These are phyloP conservation scores for Populus hybrid DNA, from an alignment of 441 rosid species.

Conservation along the genomic window DNA sequence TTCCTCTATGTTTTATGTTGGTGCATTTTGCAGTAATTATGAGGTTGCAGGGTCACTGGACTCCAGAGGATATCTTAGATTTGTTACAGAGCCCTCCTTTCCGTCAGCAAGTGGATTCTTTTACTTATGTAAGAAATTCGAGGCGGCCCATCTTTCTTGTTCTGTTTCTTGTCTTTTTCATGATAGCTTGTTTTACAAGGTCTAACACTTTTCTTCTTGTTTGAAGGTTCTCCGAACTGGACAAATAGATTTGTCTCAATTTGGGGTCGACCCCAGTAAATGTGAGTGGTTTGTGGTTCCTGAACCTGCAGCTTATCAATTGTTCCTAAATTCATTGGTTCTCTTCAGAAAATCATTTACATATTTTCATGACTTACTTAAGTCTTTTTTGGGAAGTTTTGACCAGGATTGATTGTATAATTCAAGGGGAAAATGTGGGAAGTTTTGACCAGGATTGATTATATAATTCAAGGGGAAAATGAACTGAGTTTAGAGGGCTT, in stretches of 20 bases:
- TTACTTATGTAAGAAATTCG: constrained; percentile 67
- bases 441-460: no score
- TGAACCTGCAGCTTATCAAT: constrained; percentile 3
- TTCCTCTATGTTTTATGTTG: background rate
- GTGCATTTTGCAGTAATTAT: constrained; percentile 15
- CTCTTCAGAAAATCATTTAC: background rate
- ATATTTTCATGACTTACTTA: background rate
- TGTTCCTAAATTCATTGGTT: background rate
- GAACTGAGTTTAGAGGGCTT: background rate
- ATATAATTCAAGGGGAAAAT: background rate
- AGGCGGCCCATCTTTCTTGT: background rate
- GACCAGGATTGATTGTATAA: background rate
- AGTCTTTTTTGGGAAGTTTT: background rate
- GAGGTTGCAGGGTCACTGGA: constrained; percentile 65
- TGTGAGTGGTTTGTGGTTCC: constrained; percentile 44
- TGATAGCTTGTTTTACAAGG: constrained; percentile 4
- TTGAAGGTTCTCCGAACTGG: constrained; percentile 89
- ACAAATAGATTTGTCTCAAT: constrained; percentile 91
- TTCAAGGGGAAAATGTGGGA: background rate
- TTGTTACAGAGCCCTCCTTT: constrained; percentile 91
- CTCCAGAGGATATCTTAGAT: constrained; percentile 72
- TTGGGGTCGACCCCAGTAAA: constrained; percentile 86
- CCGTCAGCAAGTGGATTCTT: constrained; percentile 96
- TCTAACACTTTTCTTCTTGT: constrained; percentile 16
- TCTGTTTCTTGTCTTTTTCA: constrained; percentile 9